phyloP scores from a whole-genome alignment of 768 basidiomycete genomes.

The Tricholoma bakamatsutake region DNA sequence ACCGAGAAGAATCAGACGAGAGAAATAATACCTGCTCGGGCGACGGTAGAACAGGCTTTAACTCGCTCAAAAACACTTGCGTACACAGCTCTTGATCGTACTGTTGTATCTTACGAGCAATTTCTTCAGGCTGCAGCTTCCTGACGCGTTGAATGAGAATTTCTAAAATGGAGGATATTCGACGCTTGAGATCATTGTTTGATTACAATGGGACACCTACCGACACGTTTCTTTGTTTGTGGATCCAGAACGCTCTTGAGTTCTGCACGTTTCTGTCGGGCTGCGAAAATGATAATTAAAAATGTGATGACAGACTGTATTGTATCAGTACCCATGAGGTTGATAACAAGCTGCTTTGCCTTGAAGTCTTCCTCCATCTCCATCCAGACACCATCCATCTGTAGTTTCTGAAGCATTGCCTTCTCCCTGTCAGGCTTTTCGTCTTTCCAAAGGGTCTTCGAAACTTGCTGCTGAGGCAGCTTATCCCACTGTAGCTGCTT shows the following conservation, averaged over 20 bases:
- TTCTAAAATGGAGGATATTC: slow-evolving; percentile 41
- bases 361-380: slow-evolving; percentile 99
- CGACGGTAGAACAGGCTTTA: slow-evolving; percentile 83
- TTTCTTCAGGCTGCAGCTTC: slow-evolving; percentile 80
- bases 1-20: neutral
- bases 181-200: neutral
- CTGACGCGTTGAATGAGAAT: slow-evolving; percentile 88
- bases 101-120: slow-evolving; percentile 75
- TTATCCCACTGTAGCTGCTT: slow-evolving; percentile 99
- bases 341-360: slow-evolving; percentile 90
- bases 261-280: slow-evolving; percentile 81
- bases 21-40: slow-evolving; percentile 69
- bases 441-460: slow-evolving; percentile 80
- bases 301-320: neutral
- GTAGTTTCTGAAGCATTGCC: slow-evolving; percentile 78
- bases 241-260: slow-evolving; percentile 87
- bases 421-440: slow-evolving; percentile 65
- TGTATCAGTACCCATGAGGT: slow-evolving; percentile 66
- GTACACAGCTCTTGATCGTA: slow-evolving; percentile 87
- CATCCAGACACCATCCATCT: slow-evolving; percentile 82
- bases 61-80: slow-evolving; percentile 82
- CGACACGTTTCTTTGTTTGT: slow-evolving; percentile 89
- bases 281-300: slow-evolving; percentile 31
- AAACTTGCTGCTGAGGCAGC: slow-evolving; percentile 81
- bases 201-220: slow-evolving; percentile 39